phyloP scores from a whole-genome alignment of 2,329 filamentous ascomycete genomes.

The Amylocarpus encephaloides region DNA sequence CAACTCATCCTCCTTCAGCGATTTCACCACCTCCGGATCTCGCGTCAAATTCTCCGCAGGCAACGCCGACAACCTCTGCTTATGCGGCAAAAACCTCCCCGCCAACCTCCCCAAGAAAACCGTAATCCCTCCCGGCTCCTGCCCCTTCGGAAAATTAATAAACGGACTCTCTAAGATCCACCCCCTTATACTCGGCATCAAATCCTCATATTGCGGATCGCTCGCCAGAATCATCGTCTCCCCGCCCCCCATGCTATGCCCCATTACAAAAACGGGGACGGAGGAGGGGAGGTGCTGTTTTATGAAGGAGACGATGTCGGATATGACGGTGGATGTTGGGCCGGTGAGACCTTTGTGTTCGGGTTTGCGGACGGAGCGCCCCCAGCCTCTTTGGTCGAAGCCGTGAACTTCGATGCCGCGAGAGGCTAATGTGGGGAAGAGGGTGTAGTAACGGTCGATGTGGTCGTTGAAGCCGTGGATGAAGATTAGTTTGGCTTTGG shows the following conservation, averaged over 20 bases:
- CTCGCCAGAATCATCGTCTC: slow-evolving; percentile 60
- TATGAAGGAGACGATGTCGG: slow-evolving; percentile 74
- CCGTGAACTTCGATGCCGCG: slow-evolving; percentile 69
- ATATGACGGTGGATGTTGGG: slow-evolving; percentile 63
- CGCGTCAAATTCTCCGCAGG: slow-evolving; percentile 59
- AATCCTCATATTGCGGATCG: slow-evolving; percentile 43
- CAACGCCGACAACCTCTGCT: slow-evolving; percentile 61
- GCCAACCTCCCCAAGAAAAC: slow-evolving; percentile 62
- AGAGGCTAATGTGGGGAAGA: slow-evolving; percentile 65
- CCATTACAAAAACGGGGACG: slow-evolving; percentile 73
- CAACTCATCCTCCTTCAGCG: slow-evolving; percentile 59
- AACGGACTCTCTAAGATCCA: slow-evolving; percentile 75
- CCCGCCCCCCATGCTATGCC: slow-evolving; percentile 87
- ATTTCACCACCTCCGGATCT: slow-evolving; percentile 56
- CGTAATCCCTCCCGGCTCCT: slow-evolving; percentile 56
- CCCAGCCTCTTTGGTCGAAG: slow-evolving; percentile 89
- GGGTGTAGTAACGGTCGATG: slow-evolving; percentile 65
- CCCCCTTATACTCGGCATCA: slow-evolving; percentile 59
- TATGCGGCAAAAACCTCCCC: slow-evolving; percentile 58
- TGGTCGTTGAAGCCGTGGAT: slow-evolving; percentile 91
- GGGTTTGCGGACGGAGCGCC: slow-evolving; percentile 57
- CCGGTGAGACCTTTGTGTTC: slow-evolving; percentile 67
- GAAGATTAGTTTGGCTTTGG: slow-evolving; percentile 68
- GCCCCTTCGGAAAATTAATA: slow-evolving; percentile 61
- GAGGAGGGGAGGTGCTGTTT: slow-evolving; percentile 46